Evolutionary conservation across 2,329 filamentous ascomycete species (phyloP), one percentile per base, ranked within the genome.

Genomic region (Fusarium chlamydosporum): DNA sequence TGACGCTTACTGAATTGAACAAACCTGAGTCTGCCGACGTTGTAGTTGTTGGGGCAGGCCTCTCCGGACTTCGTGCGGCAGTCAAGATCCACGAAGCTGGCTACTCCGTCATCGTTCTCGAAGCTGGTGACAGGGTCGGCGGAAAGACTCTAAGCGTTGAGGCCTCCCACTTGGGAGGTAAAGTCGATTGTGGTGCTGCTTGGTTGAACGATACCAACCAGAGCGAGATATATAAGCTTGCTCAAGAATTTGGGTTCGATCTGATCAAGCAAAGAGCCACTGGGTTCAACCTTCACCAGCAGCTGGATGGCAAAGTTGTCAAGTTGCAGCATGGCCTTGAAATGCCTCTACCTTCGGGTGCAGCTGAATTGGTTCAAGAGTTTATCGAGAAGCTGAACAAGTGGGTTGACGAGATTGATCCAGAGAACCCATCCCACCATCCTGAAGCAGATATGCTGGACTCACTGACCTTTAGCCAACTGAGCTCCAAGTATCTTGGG

Each of bases 61-160:
- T 82, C 4, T 74, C 74, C 20, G 78, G 76, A 9, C 76, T 80
- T 15, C 60, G 72, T 18, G 78, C 81, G 0, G 80, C 80, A 2
- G 58, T 72, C 11, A 67, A 75, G 2, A 55, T 83, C 6, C 63
- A 77, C 4, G 50, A 65, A 4, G 76, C 77, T 4, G 80, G 81
- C 0, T 70, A 82, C 11, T 78, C 77, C 0, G 77, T 76, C 27
- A 43, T 82, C 1, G 78, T 86, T 4, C 75, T 86, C 0, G 85
- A 86, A 67, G 83, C 83, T 1, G 76, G 79, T 2, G 78, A 83
- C 38, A 78, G 82, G 0, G 82, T 86, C 1, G 84, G 85, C 1
- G 84, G 85, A 12, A 86, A 86, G 73, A 72, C 66, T 15, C 33
- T 64, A 34, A 61, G 61, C 18, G 40, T 67, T 6, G 26, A 60